These are phyloP conservation scores for Pelargonium cotyledonis DNA, from an alignment of 441 rosid genomes.

Conservation along the genomic window DNA sequence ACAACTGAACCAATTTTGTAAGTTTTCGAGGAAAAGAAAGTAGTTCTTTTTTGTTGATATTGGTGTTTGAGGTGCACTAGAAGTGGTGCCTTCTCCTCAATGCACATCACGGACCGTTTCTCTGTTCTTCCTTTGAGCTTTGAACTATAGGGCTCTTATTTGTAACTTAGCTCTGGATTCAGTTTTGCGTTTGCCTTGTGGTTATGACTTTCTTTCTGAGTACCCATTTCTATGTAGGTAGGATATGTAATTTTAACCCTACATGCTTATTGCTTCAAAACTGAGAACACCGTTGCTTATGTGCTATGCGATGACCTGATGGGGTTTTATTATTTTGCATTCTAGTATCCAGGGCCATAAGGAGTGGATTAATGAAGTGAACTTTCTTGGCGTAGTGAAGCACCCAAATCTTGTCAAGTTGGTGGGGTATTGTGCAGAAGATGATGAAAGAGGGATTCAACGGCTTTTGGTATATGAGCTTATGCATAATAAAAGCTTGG, in stretches of 20 bases:
- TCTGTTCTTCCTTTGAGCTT: too few relatives aligned
- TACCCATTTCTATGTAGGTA: background rate
- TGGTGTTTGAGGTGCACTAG: too few relatives aligned
- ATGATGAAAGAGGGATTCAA: constrained; percentile 92
- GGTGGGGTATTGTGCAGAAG: constrained; percentile 90
- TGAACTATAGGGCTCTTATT: too few relatives aligned
- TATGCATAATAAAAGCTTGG: constrained; percentile 82
- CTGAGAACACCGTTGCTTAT: background rate
- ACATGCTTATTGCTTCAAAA: too few relatives aligned
- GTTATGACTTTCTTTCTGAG: too few relatives aligned
- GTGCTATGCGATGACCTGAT: constrained; percentile 13
- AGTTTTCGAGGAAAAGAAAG: too few relatives aligned
- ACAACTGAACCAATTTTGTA: too few relatives aligned
- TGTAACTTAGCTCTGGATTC: too few relatives aligned
- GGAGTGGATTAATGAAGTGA: constrained; percentile 97
- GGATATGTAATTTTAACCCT: background rate
- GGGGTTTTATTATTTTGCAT: constrained; percentile 29
- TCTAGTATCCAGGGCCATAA: constrained; percentile 94
- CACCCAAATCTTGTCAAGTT: constrained; percentile 94
- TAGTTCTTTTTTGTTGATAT: too few relatives aligned
- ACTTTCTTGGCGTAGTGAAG: constrained; percentile 75
- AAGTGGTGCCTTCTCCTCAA: too few relatives aligned
- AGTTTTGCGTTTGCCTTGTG: too few relatives aligned
- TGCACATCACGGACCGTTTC: too few relatives aligned
- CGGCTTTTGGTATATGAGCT: constrained; percentile 81